Percentiles rank a stretch among this genome's conserved stretches.
These are phyloP conservation scores for Aspergillus puulaauensis DNA, from an alignment of 2,329 filamentous ascomycete species.

Conservation along the genomic window DNA sequence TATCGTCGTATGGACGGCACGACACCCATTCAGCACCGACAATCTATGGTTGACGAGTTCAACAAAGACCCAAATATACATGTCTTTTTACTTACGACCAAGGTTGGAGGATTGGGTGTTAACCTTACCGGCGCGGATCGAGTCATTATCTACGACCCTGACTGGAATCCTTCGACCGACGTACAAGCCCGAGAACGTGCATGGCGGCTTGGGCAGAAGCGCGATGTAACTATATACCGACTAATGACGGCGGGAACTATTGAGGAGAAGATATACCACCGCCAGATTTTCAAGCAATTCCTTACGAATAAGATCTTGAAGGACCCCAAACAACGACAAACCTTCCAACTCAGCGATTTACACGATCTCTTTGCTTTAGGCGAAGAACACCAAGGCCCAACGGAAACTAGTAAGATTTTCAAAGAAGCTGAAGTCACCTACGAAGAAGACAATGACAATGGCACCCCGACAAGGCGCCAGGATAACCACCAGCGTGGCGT, in stretches of 20 bases:
- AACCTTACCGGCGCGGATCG: slow-evolving; percentile 93
- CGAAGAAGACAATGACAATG: slow-evolving; percentile 33
- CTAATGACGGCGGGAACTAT: slow-evolving; percentile 98
- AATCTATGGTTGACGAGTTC: slow-evolving; percentile 87
- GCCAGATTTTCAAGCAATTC: slow-evolving; percentile 98
- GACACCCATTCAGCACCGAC: slow-evolving; percentile 84
- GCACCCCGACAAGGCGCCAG: not conserved
- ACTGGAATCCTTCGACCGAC: slow-evolving; percentile 98
- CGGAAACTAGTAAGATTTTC: slow-evolving; percentile 84
- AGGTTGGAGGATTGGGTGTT: slow-evolving; percentile 88
- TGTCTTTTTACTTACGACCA: slow-evolving; percentile 91
- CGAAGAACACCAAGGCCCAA: slow-evolving; percentile 65
- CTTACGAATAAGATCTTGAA: slow-evolving; percentile 93
- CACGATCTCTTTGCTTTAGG: slow-evolving; percentile 88
- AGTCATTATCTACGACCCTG: slow-evolving; percentile 97
- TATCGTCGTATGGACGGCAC: slow-evolving; percentile 92
- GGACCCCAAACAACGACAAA: slow-evolving; percentile 89
- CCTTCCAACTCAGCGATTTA: slow-evolving; percentile 84
- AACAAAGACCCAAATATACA: slow-evolving; percentile 77
- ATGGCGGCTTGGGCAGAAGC: slow-evolving; percentile 93
- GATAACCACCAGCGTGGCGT: not conserved
- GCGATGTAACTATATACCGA: slow-evolving; percentile 92
- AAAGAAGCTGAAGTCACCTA: slow-evolving; percentile 79
- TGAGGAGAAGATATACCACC: slow-evolving; percentile 98
- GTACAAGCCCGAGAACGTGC: slow-evolving; percentile 92